Evolutionary conservation across 1,284 basidiomycete species (phyloP), one percentile per base, ranked within the genome.

Genomic region (Trametes pubescens): DNA sequence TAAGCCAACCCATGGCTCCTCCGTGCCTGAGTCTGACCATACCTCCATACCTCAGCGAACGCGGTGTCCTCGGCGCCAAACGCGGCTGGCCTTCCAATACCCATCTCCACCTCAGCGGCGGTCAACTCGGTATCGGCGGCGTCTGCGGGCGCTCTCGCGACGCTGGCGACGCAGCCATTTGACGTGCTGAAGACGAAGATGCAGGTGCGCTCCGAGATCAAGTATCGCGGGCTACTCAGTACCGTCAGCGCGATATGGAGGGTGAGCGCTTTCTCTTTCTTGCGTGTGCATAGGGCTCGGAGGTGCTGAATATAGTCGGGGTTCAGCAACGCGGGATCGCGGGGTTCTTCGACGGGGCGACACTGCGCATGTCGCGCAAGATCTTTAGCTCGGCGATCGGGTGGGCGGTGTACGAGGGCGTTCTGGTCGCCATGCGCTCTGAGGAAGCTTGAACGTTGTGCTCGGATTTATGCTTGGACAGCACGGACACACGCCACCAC

Each of bases 151-250:
- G 88, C 87, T 2, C 81, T 95, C 57, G 93, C 94, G 0, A 96
- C 94, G 0, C 76, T 95, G 54, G 82, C 84, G 4, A 97, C 95
- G 1, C 94, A 95, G 70, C 95, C 95, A 0, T 96, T 96, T 69
- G 95, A 96, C 74, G 93, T 95, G 47, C 84, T 96, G 69, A 96
- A 96, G 92, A 97, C 95, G 0, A 91, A 94, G 73, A 89, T 97
- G 76, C 95, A 97, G 79, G 92, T 97, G 2, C 88, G 92, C 24
- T 84, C 84, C 1, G 90, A 89, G 68, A 84, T 86, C 46, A 84
- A 83, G 68, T 94, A 96, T 72, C 88, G 87, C 7, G 87, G 90
- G 8, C 80, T 97, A 43, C 61, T 81, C 24, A 83, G 84, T 18
- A 94, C 94, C 1, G 77, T 89, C 2, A 69, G 66, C 11, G 86